Evolutionary conservation across 805 yeast species (phyloP).

Genomic region (Saccharomycopsis sp.): DNA sequence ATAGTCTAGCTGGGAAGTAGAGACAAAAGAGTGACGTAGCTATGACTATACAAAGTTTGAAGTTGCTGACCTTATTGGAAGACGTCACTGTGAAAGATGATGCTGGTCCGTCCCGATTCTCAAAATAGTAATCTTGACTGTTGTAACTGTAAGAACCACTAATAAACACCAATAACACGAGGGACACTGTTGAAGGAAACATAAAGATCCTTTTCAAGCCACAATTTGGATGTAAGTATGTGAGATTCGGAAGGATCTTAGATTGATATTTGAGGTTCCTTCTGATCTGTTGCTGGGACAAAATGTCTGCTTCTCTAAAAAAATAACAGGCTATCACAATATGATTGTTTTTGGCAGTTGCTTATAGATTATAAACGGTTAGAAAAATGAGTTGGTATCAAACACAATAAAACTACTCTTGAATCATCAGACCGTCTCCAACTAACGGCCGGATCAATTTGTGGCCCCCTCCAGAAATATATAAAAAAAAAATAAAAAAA

Average conservation of each 20-base stretch:
- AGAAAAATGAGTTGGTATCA: no score
- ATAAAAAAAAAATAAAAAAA: no score
- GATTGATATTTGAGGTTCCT: no score
- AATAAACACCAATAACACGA: background rate
- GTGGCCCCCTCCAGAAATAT: background rate
- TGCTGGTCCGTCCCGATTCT: background rate
- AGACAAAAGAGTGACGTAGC: slow-evolving; percentile 13
- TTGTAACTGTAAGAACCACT: background rate
- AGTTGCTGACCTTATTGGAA: slow-evolving; percentile 6
- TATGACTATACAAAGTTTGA: slow-evolving; percentile 7
- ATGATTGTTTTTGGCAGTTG: no score
- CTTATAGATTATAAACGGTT: no score
- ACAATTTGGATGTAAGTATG: no score
- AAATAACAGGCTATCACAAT: no score
- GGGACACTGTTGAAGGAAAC: background rate
- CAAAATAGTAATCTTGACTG: background rate
- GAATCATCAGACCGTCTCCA: no score
- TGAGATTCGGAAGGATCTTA: background rate
- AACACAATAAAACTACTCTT: no score
- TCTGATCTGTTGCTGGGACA: no score
- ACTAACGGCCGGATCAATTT: background rate
- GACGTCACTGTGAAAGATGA: background rate
- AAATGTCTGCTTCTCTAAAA: no score
- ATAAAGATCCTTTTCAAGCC: background rate
- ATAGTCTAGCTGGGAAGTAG: slow-evolving; percentile 10